These are phyloP conservation scores for Emiliania huxleyi DNA, from an alignment of 78 protist species.

Conservation along the genomic window DNA sequence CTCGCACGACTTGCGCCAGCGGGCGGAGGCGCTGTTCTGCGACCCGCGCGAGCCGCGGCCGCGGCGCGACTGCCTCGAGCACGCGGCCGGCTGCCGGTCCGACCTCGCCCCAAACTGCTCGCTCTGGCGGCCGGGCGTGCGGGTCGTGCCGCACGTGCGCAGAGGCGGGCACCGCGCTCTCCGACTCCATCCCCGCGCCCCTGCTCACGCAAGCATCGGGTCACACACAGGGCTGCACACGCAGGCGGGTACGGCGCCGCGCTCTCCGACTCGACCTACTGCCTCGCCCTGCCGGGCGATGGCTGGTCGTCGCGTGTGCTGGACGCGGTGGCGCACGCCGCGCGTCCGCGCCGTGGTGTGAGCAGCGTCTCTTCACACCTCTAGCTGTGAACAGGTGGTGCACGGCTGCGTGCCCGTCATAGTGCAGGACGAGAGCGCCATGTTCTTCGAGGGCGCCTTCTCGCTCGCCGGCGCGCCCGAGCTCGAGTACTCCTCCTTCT, in stretches of 20 bases:
- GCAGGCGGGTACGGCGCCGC: not conserved
- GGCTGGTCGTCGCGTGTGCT: conserved; percentile 17
- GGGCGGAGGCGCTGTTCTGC: not conserved
- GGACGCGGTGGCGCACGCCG: conserved; percentile 2
- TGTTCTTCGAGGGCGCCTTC: conserved; percentile 4
- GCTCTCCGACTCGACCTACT: not conserved
- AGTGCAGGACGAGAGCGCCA: not conserved
- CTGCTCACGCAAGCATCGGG: too few species aligned
- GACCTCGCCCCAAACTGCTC: not conserved
- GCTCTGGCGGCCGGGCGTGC: not conserved
- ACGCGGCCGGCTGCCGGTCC: not conserved
- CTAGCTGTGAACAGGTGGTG: too few species aligned
- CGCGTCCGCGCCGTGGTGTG: too few species aligned
- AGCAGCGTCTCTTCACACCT: too few species aligned
- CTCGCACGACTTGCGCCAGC: conserved; percentile 14
- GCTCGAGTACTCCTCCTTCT: not conserved
- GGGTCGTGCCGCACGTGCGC: not conserved
- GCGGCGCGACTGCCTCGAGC: not conserved
- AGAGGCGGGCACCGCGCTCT: not conserved
- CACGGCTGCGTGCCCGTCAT: conserved; percentile 37
- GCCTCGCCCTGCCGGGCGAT: conserved; percentile 10
- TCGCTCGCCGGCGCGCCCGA: not conserved
- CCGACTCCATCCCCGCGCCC: too few species aligned
- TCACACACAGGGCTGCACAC: too few species aligned
- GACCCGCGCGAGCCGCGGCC: not conserved